A percentile compares a stretch with the other conserved stretches of the same genome.
Conservation (phyloP, 1,139 yeast genomes). For the Barnettozyma hawaiiensis region DNA sequence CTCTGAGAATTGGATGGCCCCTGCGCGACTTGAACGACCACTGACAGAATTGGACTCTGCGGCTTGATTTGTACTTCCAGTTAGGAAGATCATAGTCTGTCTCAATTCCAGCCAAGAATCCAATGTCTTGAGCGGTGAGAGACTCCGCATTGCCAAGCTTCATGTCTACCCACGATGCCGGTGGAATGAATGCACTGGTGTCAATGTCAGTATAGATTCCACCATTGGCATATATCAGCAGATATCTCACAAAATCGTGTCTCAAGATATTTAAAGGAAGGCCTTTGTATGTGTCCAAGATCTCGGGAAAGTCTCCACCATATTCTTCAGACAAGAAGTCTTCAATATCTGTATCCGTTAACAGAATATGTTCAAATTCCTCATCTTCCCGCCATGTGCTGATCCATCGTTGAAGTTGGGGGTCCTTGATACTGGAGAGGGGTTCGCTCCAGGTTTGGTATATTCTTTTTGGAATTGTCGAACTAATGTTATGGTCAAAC, state of each 20-base stretch:
- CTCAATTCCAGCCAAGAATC: slow-evolving; percentile 80
- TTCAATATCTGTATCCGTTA: slow-evolving; percentile 66
- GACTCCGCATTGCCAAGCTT: not conserved
- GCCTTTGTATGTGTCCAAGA: slow-evolving; percentile 63
- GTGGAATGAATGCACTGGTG: slow-evolving; percentile 58
- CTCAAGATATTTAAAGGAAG: slow-evolving; percentile 75
- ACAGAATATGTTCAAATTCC: slow-evolving; percentile 59
- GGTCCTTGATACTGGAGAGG: slow-evolving; percentile 9
- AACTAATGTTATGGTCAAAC: slow-evolving; percentile 15
- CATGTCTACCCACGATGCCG: slow-evolving; percentile 47
- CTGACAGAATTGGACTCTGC: slow-evolving; percentile 71
- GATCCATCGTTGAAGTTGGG: slow-evolving; percentile 12
- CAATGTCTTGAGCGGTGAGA: slow-evolving; percentile 34
- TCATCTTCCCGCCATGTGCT: slow-evolving; percentile 17
- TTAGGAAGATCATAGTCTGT: slow-evolving; percentile 83
- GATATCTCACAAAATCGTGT: slow-evolving; percentile 85
- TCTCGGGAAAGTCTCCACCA: slow-evolving; percentile 65
- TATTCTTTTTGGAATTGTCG: slow-evolving; percentile 17
- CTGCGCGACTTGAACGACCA: slow-evolving; percentile 77
- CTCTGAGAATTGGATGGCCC: slow-evolving; percentile 88
- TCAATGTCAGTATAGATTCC: slow-evolving; percentile 91
- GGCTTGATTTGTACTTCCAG: slow-evolving; percentile 65
- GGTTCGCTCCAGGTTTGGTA: slow-evolving; percentile 24
- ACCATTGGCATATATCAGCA: slow-evolving; percentile 79
- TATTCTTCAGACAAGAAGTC: slow-evolving; percentile 56